phyloP scores from a whole-genome alignment of 176 grass and related monocot species.

The Juncus effusus region DNA sequence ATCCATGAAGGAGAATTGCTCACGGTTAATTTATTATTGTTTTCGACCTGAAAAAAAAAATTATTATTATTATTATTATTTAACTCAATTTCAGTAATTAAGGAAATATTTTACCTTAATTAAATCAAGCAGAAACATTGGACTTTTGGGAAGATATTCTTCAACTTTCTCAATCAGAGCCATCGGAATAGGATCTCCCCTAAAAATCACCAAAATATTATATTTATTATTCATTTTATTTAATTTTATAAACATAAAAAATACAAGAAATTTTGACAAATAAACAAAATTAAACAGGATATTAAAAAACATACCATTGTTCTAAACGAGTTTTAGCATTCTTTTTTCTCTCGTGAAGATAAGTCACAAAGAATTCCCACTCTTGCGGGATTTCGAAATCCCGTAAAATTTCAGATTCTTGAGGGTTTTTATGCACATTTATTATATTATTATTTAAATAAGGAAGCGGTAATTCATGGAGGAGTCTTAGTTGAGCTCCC shows the following conservation, averaged over 20 bases:
- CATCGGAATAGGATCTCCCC: slow-evolving; percentile 64
- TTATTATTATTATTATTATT: slow-evolving; percentile 5
- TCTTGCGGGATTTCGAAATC: slow-evolving; percentile 37
- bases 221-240: neutral
- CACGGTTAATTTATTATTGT: slow-evolving; percentile 31
- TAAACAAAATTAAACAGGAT: slow-evolving; percentile 14
- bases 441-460: slow-evolving; percentile 26
- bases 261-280: slow-evolving; percentile 1
- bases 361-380: slow-evolving; percentile 57
- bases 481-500: slow-evolving; percentile 74
- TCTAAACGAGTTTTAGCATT: slow-evolving; percentile 57
- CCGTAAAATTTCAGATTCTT: slow-evolving; percentile 16
- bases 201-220: slow-evolving; percentile 33
- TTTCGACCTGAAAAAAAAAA: slow-evolving; percentile 45
- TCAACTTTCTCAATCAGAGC: slow-evolving; percentile 70
- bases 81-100: slow-evolving; percentile 24
- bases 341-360: slow-evolving; percentile 52
- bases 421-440: slow-evolving; percentile 10
- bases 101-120: slow-evolving; percentile 50
- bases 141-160: slow-evolving; percentile 71
- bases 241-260: neutral
- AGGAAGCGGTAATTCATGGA: slow-evolving; percentile 76
- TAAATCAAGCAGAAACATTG: slow-evolving; percentile 49
- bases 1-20: slow-evolving; percentile 66
- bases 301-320: slow-evolving; percentile 47